Evolutionary conservation across 352 stramenopile genomes (phyloP), one percentile per base, ranked within the genome.

Genomic region (Phytophthora syringae): DNA sequence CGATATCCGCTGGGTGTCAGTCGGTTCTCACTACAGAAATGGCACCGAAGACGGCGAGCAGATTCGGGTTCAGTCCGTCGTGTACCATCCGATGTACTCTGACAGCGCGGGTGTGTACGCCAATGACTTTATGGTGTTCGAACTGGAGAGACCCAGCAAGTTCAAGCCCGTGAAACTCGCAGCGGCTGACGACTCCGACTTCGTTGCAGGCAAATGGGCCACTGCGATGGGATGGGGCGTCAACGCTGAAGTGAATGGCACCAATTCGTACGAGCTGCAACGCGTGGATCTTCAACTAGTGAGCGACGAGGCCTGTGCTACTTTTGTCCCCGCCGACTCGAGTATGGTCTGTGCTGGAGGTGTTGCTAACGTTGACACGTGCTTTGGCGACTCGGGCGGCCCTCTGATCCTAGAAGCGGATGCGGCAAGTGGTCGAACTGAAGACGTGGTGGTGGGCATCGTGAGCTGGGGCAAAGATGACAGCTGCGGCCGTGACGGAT

Each of bases 301-400:
- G 18, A 60, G 70, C 3, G 67, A 87, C 39, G 43, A 58, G 5
- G 64, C 64, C 9, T 89, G 76, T 37, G 70, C 61, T 0, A 39
- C 52, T 12, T 51, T 67, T 18, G 52, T 52, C 6, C 27, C 30
- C 0, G 52, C 75, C 20, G 65, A 74, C 44, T 53, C 40, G 18
- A 71, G 67, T 44, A 88, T 89, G 80, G 13, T 86, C n/a, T 89
- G 80, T 30, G 76, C 78, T 7, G 78, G 74, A 1, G 76, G 78
- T 2, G 39, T 71, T 42, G 30, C 27, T 10, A 55, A 60, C 18
- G 37, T 60, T 12, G 62, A 89, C 52, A 77, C 80, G 28, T 89
- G 80, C 67, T 70, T 80, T 55, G 64, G 72, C 22, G 78, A 88
- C 65, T 88, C 78, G 7, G 78, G 80, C 3, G 78, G 74, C 5